Conservation (phyloP, 805 yeast species). For the Ogataea chonburiensis region DNA sequence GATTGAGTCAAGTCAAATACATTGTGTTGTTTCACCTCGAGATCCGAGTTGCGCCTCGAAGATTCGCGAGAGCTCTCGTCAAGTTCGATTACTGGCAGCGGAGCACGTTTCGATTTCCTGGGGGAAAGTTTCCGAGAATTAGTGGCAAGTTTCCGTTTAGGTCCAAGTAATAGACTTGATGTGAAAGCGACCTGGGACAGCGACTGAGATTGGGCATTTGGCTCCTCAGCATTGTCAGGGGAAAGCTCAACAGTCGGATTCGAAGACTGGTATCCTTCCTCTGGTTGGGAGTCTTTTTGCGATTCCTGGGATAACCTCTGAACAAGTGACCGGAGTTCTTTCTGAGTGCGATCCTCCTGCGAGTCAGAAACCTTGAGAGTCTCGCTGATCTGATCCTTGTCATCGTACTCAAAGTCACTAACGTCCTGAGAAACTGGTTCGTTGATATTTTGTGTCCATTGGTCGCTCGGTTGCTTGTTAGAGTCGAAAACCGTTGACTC, state of each 20-base stretch:
- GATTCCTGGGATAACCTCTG: slow-evolving; percentile 1
- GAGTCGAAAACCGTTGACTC: slow-evolving; percentile 3
- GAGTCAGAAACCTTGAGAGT: slow-evolving; percentile 10
- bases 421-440: slow-evolving; percentile 22
- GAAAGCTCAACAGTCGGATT: slow-evolving; percentile 3
- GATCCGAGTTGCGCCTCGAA: slow-evolving; percentile 28
- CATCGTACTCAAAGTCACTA: slow-evolving; percentile 20
- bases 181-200: slow-evolving; percentile 14
- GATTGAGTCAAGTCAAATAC: slow-evolving; percentile 15
- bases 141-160: neutral
- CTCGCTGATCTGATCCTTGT: slow-evolving; percentile 4
- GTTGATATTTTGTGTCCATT: slow-evolving; percentile 19
- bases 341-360: slow-evolving; percentile 6
- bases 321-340: neutral
- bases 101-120: neutral
- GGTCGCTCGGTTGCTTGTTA: neutral
- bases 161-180: slow-evolving; percentile 5
- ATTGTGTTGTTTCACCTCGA: slow-evolving; percentile 33
- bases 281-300: slow-evolving; percentile 3
- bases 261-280: slow-evolving; percentile 2
- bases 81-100: slow-evolving; percentile 3
- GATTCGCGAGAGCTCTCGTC: slow-evolving; percentile 31
- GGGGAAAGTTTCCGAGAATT: slow-evolving; percentile 4
- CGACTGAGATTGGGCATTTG: neutral
- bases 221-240: slow-evolving; percentile 5